Evolutionary conservation across 2,329 filamentous ascomycete species (phyloP), one percentile per base, ranked within the genome.

Genomic region (Teratosphaeria gauchensis): DNA sequence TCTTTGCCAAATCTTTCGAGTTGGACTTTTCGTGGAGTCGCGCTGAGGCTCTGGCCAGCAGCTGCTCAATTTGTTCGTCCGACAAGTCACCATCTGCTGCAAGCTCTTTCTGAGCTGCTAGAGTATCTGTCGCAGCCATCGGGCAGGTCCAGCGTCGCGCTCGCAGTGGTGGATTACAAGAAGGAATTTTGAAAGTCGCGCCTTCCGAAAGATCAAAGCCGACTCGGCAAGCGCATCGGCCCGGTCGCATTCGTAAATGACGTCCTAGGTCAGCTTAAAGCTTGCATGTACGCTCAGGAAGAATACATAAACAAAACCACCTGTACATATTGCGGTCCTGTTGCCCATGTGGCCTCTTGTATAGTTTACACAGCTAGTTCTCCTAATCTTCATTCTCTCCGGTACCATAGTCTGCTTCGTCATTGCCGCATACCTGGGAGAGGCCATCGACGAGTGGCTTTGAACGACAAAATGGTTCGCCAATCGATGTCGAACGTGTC

Each of bases 31-130:
- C 72, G 56, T 75, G 71, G 65, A 88, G 73, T 62, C 85, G 79
- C 60, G 74, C 71, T 66, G 87, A 84, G 58, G 86, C 86, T 72
- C 86, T 80, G 57, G 78, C 77, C 56, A 89, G 78, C 58, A 89
- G 76, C 68, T 81, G 75, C 57, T 84, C 80, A 55, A 89, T 81
- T 68, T 87, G 81, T 63, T 83, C 80, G 69, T 88, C 84, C 42
- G 80, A 82, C 61, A 87, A 73, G 56, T 80, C 78, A 56, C 78
- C 75, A 46, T 65, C 63, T 31, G 64, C 59, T 21, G 21, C 52
- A 33, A 19, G 16, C 19, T 21, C 19, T 19, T 8, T 48, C 16
- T 19, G n/a, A 21, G 19, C 42, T 21, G n/a, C 16, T 8, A 9
- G 5, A 19, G 16, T 21, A 9, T 24, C 42, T 48, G 42, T 24